Evolutionary conservation across 768 basidiomycete genomes (phyloP), one percentile per base, ranked within the genome.

Genomic region (Pleurotus giganteus): DNA sequence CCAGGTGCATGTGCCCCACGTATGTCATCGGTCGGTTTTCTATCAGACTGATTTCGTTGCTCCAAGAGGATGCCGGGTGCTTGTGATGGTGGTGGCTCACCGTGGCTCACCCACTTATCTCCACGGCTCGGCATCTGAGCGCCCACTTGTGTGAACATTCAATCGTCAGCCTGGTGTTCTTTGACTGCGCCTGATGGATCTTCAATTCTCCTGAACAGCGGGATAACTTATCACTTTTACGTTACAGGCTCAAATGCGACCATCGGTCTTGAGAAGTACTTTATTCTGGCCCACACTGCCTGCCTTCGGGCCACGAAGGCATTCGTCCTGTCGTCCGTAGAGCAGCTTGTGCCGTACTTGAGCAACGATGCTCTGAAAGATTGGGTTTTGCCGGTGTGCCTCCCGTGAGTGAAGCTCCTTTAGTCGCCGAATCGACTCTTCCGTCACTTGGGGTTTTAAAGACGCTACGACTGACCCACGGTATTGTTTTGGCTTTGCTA

Each of bases 301-400:
- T 34, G 31, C n/a, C 49, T 17, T 26, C 69, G 68, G 47, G 73
- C 77, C 1, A 80, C 81, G 61, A 69, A 71, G 55, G 86, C 88
- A 0, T 93, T 86, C 65, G 78, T 80, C 9, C 71, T 94, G 27
- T 86, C 86, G 6, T 82, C 83, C 53, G 79, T 89, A 19, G 92
- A 94, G 65, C 92, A 93, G 62, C 77, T 94, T 3, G 75, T 92
- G 8, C 81, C 84, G 0, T 74, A 79, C 3, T 69, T 94, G 13
- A 74, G 72, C 46, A 76, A 79, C 12, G 69, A 71, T 2, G 80
- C 73, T 53, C 75, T 91, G 47, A 77, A 78, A 62, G 65, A 78
- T 4, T 69, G 72, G 34, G 82, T 89, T 12, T 79, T 88, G 56
- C 80, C 77, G 1, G 63, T 88, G 17, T 85, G 86, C 60, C 71